These are phyloP conservation scores for Biscogniauxia sp. DNA, from an alignment of 2,329 filamentous ascomycete genomes.

Conservation along the genomic window DNA sequence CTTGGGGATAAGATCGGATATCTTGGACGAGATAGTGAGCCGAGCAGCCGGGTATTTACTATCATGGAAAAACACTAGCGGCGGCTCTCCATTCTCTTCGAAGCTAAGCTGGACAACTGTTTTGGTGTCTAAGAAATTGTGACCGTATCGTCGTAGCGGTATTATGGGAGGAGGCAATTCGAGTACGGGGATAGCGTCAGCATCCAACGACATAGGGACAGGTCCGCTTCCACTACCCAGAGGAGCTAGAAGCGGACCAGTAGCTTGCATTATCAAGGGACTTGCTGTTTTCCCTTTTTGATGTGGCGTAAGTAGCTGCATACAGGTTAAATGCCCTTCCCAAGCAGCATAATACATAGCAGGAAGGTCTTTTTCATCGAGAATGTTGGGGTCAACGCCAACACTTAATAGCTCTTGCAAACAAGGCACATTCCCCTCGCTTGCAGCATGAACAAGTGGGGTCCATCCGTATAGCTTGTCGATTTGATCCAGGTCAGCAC, in stretches of 20 bases:
- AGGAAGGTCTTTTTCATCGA: slow-evolving; percentile 89
- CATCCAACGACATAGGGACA: slow-evolving; percentile 66
- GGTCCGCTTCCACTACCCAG: slow-evolving; percentile 50
- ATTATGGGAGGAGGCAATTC: slow-evolving; percentile 95
- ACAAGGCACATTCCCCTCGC: slow-evolving; percentile 90
- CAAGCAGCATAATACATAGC: slow-evolving; percentile 98
- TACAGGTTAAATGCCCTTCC: slow-evolving; percentile 94
- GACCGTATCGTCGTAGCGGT: slow-evolving; percentile 87
- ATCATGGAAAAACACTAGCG: slow-evolving; percentile 94
- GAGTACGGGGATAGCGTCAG: slow-evolving; percentile 86
- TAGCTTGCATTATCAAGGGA: slow-evolving; percentile 43
- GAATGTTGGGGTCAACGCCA: slow-evolving; percentile 72
- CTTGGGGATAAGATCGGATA: slow-evolving; percentile 92
- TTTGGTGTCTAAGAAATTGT: slow-evolving; percentile 98
- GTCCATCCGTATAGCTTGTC: slow-evolving; percentile 99
- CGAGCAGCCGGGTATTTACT: slow-evolving; percentile 94
- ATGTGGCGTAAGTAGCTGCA: slow-evolving; percentile 74
- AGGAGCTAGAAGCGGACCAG: slow-evolving; percentile 37
- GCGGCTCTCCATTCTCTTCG: slow-evolving; percentile 68
- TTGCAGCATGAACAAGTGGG: slow-evolving; percentile 91
- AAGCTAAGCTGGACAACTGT: slow-evolving; percentile 93
- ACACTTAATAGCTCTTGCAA: slow-evolving; percentile 77
- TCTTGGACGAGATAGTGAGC: slow-evolving; percentile 93
- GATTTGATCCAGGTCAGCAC: slow-evolving; percentile 84
- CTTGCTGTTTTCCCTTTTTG: slow-evolving; percentile 45